These are phyloP conservation scores for Boletus subcaerulescens DNA, from an alignment of 768 basidiomycete species.

Conservation along the genomic window DNA sequence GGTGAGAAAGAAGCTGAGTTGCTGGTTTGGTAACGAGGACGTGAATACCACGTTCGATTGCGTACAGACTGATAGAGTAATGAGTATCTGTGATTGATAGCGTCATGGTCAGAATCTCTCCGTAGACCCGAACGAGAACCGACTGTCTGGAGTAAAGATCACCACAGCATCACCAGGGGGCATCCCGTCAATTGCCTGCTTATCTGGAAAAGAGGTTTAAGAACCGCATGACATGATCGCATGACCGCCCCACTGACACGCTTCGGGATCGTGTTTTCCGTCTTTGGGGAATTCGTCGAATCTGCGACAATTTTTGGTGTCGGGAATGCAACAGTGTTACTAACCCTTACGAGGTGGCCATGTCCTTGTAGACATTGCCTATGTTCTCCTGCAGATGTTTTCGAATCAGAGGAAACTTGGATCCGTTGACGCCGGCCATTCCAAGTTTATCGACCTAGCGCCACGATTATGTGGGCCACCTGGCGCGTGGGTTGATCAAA, in stretches of 20 bases:
- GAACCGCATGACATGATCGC: neutral
- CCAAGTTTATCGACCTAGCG: slow-evolving; percentile 63
- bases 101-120: neutral
- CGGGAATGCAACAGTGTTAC: neutral
- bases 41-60: slow-evolving; percentile 81
- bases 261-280: slow-evolving; percentile 66
- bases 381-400: slow-evolving; percentile 82
- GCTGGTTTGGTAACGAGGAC: slow-evolving; percentile 94
- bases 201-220: slow-evolving; percentile 50
- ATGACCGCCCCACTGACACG: slow-evolving; percentile 56
- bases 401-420: slow-evolving; percentile 84
- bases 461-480: slow-evolving; percentile 7
- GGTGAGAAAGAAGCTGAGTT: slow-evolving; percentile 80
- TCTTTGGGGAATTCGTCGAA: slow-evolving; percentile 81
- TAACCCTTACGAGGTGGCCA: slow-evolving; percentile 70
- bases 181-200: slow-evolving; percentile 72
- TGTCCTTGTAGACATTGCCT: slow-evolving; percentile 77
- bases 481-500: slow-evolving; percentile 3
- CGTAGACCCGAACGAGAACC: slow-evolving; percentile 24
- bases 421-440: slow-evolving; percentile 89
- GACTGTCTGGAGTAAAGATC: slow-evolving; percentile 90
- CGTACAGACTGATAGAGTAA: slow-evolving; percentile 80
- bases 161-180: slow-evolving; percentile 85
- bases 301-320: slow-evolving; percentile 32
- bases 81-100: slow-evolving; percentile 61